phyloP scores from a whole-genome alignment of 495 filamentous ascomycete genomes.

The Lepidopterella palustris region DNA sequence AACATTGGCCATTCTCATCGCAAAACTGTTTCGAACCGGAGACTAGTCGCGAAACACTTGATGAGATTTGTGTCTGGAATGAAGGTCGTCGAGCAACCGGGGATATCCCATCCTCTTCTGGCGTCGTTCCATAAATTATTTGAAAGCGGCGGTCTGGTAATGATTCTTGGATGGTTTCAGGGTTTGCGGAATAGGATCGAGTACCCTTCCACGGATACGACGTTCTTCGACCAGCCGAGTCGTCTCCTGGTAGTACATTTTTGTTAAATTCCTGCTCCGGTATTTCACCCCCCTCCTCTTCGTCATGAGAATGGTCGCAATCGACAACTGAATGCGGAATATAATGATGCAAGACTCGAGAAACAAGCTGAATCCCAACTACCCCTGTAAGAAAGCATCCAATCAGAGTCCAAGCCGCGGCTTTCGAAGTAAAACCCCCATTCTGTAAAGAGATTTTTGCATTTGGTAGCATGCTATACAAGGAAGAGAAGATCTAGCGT shows the following conservation, averaged over 20 bases:
- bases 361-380: constrained; percentile 73
- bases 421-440: constrained; percentile 56
- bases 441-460: constrained; percentile 66
- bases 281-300: constrained; percentile 27
- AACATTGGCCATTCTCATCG: constrained; percentile 70
- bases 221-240: neutral
- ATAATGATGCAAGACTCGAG: constrained; percentile 69
- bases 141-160: neutral
- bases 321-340: constrained; percentile 92
- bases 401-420: constrained; percentile 67
- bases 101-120: neutral
- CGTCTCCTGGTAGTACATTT: constrained; percentile 8
- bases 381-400: constrained; percentile 75
- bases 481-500: constrained; percentile 76
- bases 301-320: constrained; percentile 75
- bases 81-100: constrained; percentile 33
- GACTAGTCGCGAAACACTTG: constrained; percentile 13
- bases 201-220: neutral
- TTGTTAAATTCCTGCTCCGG: constrained; percentile 1
- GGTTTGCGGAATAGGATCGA: neutral
- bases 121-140: neutral
- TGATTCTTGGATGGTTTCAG: neutral
- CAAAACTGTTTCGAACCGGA: constrained; percentile 40
- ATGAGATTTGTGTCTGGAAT: constrained; percentile 28
- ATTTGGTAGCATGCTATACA: constrained; percentile 91